Percentiles rank a stretch among this genome's conserved stretches.
Evolutionary conservation across 1,284 basidiomycete genomes (phyloP).

Genomic region (Marasmius sp.): DNA sequence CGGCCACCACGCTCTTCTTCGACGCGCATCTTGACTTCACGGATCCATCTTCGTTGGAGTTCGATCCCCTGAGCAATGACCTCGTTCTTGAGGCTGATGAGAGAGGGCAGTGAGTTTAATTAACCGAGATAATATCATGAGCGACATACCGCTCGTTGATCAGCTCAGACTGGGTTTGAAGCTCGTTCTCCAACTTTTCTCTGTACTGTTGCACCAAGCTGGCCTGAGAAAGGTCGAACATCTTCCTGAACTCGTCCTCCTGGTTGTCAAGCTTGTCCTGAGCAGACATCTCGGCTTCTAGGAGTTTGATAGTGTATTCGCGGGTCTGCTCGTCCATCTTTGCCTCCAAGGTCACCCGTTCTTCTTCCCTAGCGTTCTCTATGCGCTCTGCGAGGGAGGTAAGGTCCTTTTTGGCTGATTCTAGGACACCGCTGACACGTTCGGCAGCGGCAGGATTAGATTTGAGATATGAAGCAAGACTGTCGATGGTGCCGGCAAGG

Average conservation of each 20-base stretch:
- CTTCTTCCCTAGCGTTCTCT: conserved; percentile 80
- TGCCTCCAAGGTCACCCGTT: conserved; percentile 74
- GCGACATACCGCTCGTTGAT: conserved; percentile 85
- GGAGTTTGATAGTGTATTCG: conserved; percentile 83
- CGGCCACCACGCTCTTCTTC: conserved; percentile 97
- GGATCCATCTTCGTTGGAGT: conserved; percentile 94
- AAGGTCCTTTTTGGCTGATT: conserved; percentile 82
- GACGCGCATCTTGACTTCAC: conserved; percentile 93
- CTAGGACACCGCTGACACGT: conserved; percentile 71
- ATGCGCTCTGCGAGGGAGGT: conserved; percentile 78
- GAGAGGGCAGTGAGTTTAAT: conserved; percentile 1
- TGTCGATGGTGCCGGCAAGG: conserved; percentile 92
- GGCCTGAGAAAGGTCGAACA: conserved; percentile 79
- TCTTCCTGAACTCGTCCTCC: conserved; percentile 84
- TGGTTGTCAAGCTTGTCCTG: conserved; percentile 85
- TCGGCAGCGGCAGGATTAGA: conserved; percentile 68
- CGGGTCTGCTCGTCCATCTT: conserved; percentile 81
- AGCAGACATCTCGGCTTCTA: conserved; percentile 81
- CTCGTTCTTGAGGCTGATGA: conserved; percentile 84
- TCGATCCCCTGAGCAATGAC: conserved; percentile 97
- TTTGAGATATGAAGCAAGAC: conserved; percentile 82
- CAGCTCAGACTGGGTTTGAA: conserved; percentile 87
- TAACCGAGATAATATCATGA: neutral
- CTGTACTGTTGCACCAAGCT: conserved; percentile 81
- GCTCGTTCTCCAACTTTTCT: conserved; percentile 83